These are phyloP conservation scores for Wickerhamia fluorescens DNA, from an alignment of 805 yeast genomes.

Conservation along the genomic window DNA sequence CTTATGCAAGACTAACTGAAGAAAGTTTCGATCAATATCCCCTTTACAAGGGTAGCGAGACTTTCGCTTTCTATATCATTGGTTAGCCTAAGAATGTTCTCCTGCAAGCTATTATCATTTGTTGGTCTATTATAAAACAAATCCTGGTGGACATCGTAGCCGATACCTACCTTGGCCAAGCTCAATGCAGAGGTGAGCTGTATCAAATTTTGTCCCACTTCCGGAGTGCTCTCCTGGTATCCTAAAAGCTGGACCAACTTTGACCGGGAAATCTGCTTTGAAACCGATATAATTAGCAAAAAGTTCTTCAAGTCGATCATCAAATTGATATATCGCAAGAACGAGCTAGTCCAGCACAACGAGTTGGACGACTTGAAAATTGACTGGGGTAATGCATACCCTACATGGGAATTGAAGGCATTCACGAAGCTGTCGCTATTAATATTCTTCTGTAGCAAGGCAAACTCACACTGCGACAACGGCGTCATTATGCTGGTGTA, in stretches of 20 bases:
- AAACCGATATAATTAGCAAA: slow-evolving; percentile 20
- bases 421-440: slow-evolving; percentile 4
- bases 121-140: slow-evolving; percentile 16
- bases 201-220: slow-evolving; percentile 16
- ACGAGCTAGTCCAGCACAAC: slow-evolving; percentile 4
- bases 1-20: slow-evolving; percentile 4
- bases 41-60: slow-evolving; percentile 21
- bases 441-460: not conserved
- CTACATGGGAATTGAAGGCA: slow-evolving; percentile 8
- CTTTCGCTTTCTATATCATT: slow-evolving; percentile 17
- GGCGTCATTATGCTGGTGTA: slow-evolving; percentile 15
- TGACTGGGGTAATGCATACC: slow-evolving; percentile 4
- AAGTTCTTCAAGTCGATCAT: slow-evolving; percentile 27
- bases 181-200: slow-evolving; percentile 17
- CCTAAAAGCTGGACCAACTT: slow-evolving; percentile 23
- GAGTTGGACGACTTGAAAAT: not conserved
- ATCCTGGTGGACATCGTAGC: slow-evolving; percentile 18
- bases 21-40: slow-evolving; percentile 18
- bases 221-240: slow-evolving; percentile 6
- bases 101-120: slow-evolving; percentile 3
- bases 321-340: slow-evolving; percentile 15
- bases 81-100: slow-evolving; percentile 9
- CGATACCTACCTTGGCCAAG: slow-evolving; percentile 22
- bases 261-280: slow-evolving; percentile 15
- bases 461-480: slow-evolving; percentile 15